These are phyloP conservation scores for Xylaria nigripes DNA, from an alignment of 495 filamentous ascomycete species.

Conservation along the genomic window DNA sequence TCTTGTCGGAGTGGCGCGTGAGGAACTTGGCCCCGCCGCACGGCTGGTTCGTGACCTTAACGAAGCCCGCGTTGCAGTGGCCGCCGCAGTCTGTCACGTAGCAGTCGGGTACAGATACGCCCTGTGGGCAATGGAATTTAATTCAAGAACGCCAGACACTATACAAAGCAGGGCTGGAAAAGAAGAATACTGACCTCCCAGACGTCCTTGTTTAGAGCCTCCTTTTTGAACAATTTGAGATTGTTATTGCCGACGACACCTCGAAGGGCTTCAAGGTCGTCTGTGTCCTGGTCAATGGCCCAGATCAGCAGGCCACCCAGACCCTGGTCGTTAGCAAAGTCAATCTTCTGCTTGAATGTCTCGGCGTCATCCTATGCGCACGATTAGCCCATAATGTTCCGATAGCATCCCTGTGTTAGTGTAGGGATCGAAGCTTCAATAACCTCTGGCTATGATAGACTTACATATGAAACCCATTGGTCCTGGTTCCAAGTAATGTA, in stretches of 20 bases:
- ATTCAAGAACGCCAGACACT: too few species aligned
- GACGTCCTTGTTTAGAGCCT: not conserved
- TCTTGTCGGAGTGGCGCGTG: not conserved
- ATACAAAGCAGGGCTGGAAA: too few species aligned
- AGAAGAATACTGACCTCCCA: too few species aligned
- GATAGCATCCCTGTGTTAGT: too few species aligned
- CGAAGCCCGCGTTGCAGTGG: constrained; percentile 9
- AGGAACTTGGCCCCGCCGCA: not conserved
- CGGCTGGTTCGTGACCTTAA: constrained; percentile 1
- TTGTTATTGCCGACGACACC: not conserved
- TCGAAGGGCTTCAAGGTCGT: constrained; percentile 10
- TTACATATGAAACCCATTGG: constrained; percentile 14
- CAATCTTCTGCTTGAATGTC: constrained; percentile 35
- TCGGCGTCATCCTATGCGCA: constrained; percentile 25
- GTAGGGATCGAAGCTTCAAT: not conserved
- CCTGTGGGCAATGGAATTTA: too few species aligned
- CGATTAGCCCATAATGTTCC: too few species aligned
- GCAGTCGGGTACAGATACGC: not conserved
- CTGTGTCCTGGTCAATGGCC: constrained; percentile 26
- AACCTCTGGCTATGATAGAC: not conserved
- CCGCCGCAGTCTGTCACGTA: constrained; percentile 11
- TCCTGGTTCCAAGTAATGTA: constrained; percentile 30
- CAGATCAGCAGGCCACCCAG: constrained; percentile 29
- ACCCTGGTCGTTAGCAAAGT: constrained; percentile 29
- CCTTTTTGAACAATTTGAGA: not conserved